phyloP scores from a whole-genome alignment of 352 stramenopile genomes.

The Halophytophthora batemanensis region DNA sequence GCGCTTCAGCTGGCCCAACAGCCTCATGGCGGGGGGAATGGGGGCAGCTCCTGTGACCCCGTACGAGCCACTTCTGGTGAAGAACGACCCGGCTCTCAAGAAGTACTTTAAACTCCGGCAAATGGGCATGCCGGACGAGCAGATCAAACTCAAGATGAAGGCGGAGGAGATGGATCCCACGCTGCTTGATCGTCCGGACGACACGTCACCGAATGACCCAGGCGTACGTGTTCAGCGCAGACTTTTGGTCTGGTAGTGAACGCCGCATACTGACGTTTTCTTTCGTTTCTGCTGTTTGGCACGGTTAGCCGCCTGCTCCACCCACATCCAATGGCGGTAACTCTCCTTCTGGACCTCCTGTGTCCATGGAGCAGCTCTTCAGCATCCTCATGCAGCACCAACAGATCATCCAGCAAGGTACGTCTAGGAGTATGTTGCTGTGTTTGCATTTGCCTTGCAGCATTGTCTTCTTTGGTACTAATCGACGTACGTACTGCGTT shows the following conservation, averaged over 20 bases:
- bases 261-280: background rate
- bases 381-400: slow-evolving; percentile 88
- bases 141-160: slow-evolving; percentile 84
- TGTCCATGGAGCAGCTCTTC: slow-evolving; percentile 87
- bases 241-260: background rate
- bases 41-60: slow-evolving; percentile 22
- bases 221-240: slow-evolving; percentile 39
- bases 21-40: slow-evolving; percentile 4
- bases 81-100: slow-evolving; percentile 63
- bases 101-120: slow-evolving; percentile 85
- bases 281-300: no score
- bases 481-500: background rate
- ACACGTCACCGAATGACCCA: slow-evolving; percentile 75
- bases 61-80: slow-evolving; percentile 72
- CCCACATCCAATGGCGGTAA: slow-evolving; percentile 4
- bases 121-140: slow-evolving; percentile 81
- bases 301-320: slow-evolving; percentile 34
- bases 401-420: slow-evolving; percentile 84
- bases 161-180: slow-evolving; percentile 58
- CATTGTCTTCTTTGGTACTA: slow-evolving; percentile 8
- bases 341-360: slow-evolving; percentile 31
- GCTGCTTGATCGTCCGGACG: slow-evolving; percentile 66
- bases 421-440: background rate
- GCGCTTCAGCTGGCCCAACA: slow-evolving; percentile 26
- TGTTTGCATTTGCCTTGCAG: background rate